Conservation (phyloP, 805 yeast species). For the Yarrowia sp. region DNA sequence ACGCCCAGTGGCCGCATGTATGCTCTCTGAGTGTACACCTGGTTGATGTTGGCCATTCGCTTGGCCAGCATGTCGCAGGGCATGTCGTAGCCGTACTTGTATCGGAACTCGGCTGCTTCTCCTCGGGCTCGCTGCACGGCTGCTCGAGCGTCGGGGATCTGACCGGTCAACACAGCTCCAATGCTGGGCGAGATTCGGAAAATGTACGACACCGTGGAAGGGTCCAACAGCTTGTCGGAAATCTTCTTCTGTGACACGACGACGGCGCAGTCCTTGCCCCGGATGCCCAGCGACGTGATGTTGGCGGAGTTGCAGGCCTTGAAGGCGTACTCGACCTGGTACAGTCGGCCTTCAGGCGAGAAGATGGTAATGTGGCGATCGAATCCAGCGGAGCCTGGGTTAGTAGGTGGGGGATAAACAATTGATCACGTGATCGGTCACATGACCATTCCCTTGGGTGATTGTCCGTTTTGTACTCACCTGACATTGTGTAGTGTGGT, state of each 20-base stretch:
- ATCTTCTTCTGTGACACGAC: conserved; percentile 94
- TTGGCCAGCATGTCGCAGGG: conserved; percentile 92
- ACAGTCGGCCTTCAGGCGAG: conserved; percentile 97
- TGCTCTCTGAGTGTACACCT: conserved; percentile 95
- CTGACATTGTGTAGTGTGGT: conserved; percentile 27
- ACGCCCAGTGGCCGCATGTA: conserved; percentile 99
- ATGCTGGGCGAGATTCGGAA: conserved; percentile 80
- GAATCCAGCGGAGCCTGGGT: conserved; percentile 82
- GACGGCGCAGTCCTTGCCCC: conserved; percentile 86
- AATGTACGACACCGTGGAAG: conserved; percentile 83
- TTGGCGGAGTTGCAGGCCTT: conserved; percentile 94
- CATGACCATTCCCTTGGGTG: not conserved
- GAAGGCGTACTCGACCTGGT: conserved; percentile 97
- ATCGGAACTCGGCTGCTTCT: conserved; percentile 95
- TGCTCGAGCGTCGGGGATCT: conserved; percentile 89
- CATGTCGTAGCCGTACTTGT: conserved; percentile 95
- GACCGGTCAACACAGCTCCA: conserved; percentile 93
- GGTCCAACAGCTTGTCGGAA: conserved; percentile 91
- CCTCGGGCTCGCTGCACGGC: conserved; percentile 87
- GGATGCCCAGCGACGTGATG: conserved; percentile 84
- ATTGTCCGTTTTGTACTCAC: conserved; percentile 4
- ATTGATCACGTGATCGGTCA: not conserved
- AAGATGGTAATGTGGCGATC: conserved; percentile 98
- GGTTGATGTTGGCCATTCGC: conserved; percentile 94
- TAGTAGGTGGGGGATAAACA: not conserved